These are phyloP conservation scores for Tulasnella sp. DNA, from an alignment of 768 basidiomycete genomes.

Conservation along the genomic window DNA sequence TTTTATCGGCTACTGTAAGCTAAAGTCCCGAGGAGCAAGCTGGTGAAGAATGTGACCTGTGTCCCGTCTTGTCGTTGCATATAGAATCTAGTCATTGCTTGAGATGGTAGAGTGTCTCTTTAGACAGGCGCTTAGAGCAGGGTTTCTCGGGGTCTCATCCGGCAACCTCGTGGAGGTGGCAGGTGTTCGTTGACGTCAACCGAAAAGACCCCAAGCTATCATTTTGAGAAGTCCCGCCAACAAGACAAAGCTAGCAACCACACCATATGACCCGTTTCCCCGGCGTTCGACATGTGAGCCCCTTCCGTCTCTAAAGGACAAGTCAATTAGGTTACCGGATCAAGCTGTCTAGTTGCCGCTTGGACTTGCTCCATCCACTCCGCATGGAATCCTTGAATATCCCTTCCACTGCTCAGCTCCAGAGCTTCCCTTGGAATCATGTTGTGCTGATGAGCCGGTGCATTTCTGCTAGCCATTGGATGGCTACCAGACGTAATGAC, in stretches of 20 bases:
- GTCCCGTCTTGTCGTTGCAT: too few species aligned
- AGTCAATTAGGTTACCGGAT: not conserved
- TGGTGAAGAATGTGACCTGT: too few species aligned
- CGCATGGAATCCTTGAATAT: constrained; percentile 61
- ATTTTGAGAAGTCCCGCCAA: not conserved
- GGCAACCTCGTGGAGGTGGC: not conserved
- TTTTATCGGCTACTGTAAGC: too few species aligned
- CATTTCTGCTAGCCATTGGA: constrained; percentile 51
- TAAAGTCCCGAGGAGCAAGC: too few species aligned
- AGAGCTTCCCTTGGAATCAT: constrained; percentile 88
- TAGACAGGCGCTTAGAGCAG: not conserved
- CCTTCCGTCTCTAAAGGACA: not conserved
- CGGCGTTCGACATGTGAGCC: too few species aligned
- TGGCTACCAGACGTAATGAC: constrained; percentile 68
- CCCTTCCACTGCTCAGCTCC: constrained; percentile 60
- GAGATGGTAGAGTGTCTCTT: too few species aligned
- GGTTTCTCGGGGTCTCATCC: not conserved
- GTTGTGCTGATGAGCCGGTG: constrained; percentile 71
- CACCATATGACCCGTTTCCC: too few species aligned
- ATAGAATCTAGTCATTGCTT: too few species aligned
- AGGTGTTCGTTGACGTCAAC: not conserved
- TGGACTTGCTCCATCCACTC: constrained; percentile 27
- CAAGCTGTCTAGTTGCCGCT: constrained; percentile 15
- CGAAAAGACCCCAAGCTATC: not conserved
- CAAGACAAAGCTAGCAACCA: not conserved